Percentiles rank a stretch among this genome's conserved stretches.
phyloP scores from a whole-genome alignment of 2,329 filamentous ascomycete species.

The Triangularia setosa region DNA sequence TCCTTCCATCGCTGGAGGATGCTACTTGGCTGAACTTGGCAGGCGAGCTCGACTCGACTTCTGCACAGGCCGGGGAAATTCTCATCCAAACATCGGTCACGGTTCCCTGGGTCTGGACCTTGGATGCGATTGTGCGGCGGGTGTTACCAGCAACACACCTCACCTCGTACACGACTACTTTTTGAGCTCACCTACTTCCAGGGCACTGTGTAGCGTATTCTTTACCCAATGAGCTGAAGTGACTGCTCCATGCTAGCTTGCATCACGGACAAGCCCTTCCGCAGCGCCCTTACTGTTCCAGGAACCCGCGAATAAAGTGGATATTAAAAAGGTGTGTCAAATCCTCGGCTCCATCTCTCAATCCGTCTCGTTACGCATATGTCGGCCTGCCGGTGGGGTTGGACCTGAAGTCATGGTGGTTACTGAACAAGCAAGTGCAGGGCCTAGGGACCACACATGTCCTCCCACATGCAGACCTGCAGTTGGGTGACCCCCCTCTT shows the following conservation, averaged over 20 bases:
- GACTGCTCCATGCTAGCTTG: background rate
- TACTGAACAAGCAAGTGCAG: background rate
- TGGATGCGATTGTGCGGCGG: background rate
- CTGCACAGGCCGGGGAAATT: slow-evolving; percentile 11
- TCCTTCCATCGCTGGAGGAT: too few species aligned
- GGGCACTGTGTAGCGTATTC: background rate
- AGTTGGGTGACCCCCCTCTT: background rate
- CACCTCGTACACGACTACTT: background rate
- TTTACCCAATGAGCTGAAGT: background rate
- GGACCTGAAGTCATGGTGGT: background rate
- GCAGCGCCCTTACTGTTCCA: background rate
- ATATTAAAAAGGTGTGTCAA: background rate
- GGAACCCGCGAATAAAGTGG: background rate
- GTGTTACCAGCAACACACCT: background rate
- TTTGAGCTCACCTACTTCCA: background rate
- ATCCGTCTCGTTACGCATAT: background rate
- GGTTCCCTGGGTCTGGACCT: slow-evolving; percentile 5
- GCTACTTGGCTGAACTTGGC: too few species aligned
- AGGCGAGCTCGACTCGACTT: too few species aligned
- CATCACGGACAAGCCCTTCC: slow-evolving; percentile 3
- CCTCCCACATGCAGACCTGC: background rate
- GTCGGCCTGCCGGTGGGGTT: background rate
- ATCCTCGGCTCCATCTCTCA: background rate
- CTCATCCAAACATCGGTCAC: slow-evolving; percentile 11
- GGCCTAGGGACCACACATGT: too few species aligned